These are phyloP conservation scores for Neonectria magnoliae DNA, from an alignment of 2,329 filamentous ascomycete species.

Conservation along the genomic window DNA sequence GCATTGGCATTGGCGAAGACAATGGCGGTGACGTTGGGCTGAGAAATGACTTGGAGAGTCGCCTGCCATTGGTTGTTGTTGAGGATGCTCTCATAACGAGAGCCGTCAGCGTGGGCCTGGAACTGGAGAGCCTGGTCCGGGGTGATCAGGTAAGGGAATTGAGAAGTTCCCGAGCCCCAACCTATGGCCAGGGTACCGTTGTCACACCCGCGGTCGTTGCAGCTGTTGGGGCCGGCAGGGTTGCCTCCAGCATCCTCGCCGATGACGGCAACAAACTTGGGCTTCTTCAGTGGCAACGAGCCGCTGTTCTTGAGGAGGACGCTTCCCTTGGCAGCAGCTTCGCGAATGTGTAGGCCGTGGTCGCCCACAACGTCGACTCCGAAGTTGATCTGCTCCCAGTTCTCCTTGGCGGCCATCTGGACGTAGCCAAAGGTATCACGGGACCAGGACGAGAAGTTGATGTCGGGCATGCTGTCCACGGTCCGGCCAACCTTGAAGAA, in stretches of 20 bases:
- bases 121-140: conserved; percentile 76
- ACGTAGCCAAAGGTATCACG: conserved; percentile 76
- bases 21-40: conserved; percentile 75
- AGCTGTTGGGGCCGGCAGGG: conserved; percentile 80
- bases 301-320: conserved; percentile 90
- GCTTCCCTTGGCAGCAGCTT: conserved; percentile 80
- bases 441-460: conserved; percentile 93
- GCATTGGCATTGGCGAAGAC: conserved; percentile 91
- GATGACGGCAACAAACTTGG: conserved; percentile 79
- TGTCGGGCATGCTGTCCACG: conserved; percentile 57
- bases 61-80: conserved; percentile 71
- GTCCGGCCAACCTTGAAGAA: conserved; percentile 73
- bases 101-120: conserved; percentile 68
- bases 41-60: conserved; percentile 67
- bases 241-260: conserved; percentile 86
- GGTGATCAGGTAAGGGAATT: conserved; percentile 80
- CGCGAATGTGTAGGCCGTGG: conserved; percentile 77
- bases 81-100: conserved; percentile 72
- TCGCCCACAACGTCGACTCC: conserved; percentile 85
- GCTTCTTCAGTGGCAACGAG: conserved; percentile 79
- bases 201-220: conserved; percentile 71
- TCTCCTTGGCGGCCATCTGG: conserved; percentile 70
- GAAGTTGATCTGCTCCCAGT: conserved; percentile 76
- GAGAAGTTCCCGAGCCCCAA: conserved; percentile 80
- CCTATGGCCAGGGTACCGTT: conserved; percentile 75